A percentile compares a stretch with the other conserved stretches of the same genome.
These are phyloP conservation scores for Trichoderma lentiforme DNA, from an alignment of 2,329 filamentous ascomycete genomes.

Conservation along the genomic window DNA sequence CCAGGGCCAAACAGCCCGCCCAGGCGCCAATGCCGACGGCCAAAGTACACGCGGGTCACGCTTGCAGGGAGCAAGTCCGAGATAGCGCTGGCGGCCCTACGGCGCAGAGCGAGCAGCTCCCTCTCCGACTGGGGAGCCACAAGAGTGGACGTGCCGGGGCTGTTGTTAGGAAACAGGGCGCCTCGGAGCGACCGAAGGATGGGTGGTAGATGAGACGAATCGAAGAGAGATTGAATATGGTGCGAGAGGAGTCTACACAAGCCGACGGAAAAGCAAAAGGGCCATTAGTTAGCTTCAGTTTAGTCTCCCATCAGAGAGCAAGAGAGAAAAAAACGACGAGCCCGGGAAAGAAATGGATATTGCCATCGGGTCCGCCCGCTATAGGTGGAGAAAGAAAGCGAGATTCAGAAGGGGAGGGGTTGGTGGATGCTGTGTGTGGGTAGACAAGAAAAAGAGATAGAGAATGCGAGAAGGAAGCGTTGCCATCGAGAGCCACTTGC, in stretches of 20 bases:
- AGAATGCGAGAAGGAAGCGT: neutral
- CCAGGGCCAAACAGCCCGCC: conserved; percentile 20
- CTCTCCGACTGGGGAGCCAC: conserved; percentile 58
- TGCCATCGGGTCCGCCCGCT: conserved; percentile 10
- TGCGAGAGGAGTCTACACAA: conserved; percentile 55
- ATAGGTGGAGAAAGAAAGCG: conserved; percentile 5
- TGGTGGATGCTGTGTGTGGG: conserved; percentile 5
- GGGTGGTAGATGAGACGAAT: conserved; percentile 61
- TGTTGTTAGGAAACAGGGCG: conserved; percentile 83
- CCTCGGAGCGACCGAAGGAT: conserved; percentile 69
- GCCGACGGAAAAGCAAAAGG: conserved; percentile 26
- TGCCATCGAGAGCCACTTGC: neutral
- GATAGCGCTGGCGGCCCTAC: conserved; percentile 62
- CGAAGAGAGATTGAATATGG: conserved; percentile 55
- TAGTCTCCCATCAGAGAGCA: neutral
- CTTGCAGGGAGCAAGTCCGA: conserved; percentile 46
- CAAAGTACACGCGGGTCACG: conserved; percentile 51
- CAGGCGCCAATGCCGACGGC: conserved; percentile 34
- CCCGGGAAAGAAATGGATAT: neutral
- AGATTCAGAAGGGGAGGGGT: neutral
- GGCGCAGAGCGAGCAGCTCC: conserved; percentile 59
- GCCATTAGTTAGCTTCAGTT: conserved; percentile 19
- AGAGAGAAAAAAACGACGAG: neutral
- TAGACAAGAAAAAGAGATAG: neutral
- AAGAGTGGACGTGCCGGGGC: conserved; percentile 62